phyloP scores from a whole-genome alignment of 2,329 filamentous ascomycete genomes.

The Penicillium fuscoglaucum region DNA sequence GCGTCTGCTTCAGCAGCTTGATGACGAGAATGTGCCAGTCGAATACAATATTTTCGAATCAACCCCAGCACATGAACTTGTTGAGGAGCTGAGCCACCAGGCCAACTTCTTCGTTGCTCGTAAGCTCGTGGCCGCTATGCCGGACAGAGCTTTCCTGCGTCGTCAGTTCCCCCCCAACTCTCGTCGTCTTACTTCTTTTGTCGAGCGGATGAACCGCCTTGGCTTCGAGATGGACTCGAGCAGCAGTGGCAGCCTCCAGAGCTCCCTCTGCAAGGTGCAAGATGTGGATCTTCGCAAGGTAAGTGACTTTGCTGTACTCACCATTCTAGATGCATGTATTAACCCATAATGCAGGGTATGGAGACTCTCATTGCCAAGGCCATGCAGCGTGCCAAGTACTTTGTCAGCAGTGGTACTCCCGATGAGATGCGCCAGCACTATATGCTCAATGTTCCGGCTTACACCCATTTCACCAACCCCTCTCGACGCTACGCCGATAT shows the following conservation, averaged over 20 bases:
- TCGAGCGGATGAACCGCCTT: conserved; percentile 87
- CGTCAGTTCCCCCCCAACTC: conserved; percentile 82
- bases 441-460: conserved; percentile 85
- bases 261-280: conserved; percentile 90
- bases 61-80: conserved; percentile 82
- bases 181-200: conserved; percentile 84
- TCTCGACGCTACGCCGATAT: conserved; percentile 94
- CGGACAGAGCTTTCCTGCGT: conserved; percentile 89
- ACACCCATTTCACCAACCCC: conserved; percentile 96
- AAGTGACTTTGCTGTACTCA: conserved; percentile 14
- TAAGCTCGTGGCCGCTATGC: conserved; percentile 73
- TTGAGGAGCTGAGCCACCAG: conserved; percentile 94
- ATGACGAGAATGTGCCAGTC: conserved; percentile 96
- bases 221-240: conserved; percentile 86
- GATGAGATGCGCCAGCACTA: conserved; percentile 84
- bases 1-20: conserved; percentile 86
- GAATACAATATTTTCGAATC: conserved; percentile 96
- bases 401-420: conserved; percentile 73
- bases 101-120: conserved; percentile 87
- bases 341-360: conserved; percentile 64
- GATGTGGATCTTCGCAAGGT: conserved; percentile 83
- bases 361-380: conserved; percentile 93
- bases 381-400: conserved; percentile 96
- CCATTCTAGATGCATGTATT: conserved; percentile 3
- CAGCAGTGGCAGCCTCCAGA: conserved; percentile 88